Percentiles rank a stretch among this genome's conserved stretches.
These are phyloP conservation scores for Castanea sativa DNA, from an alignment of 306 rosid genomes.

Conservation along the genomic window DNA sequence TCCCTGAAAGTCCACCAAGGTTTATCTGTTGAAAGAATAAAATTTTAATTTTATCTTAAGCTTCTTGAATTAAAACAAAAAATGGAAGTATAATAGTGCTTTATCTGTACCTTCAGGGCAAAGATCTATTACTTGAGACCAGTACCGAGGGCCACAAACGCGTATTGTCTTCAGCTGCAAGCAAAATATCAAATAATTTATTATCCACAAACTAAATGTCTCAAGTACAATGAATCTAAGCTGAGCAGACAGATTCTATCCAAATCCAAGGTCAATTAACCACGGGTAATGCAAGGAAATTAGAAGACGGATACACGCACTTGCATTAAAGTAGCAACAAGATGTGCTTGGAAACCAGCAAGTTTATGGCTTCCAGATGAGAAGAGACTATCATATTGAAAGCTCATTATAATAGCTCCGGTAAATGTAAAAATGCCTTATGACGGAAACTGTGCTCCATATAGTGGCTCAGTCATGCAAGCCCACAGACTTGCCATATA, in stretches of 20 bases:
- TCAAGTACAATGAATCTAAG: constrained; percentile 7
- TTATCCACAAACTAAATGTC: constrained; percentile 19
- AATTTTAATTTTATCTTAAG: constrained; percentile 13
- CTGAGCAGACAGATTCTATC: constrained; percentile 12
- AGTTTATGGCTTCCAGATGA: too few species aligned
- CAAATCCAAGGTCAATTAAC: constrained; percentile 26
- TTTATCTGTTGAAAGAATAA: constrained; percentile 57
- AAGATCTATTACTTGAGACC: constrained; percentile 87
- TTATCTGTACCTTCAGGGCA: constrained; percentile 63
- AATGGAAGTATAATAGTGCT: constrained; percentile 18
- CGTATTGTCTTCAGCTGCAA: constrained; percentile 79
- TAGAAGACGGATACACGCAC: too few species aligned
- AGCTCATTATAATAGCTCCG: background rate
- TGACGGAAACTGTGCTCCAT: background rate
- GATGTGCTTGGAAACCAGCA: too few species aligned
- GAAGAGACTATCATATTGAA: too few species aligned
- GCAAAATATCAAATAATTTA: constrained; percentile 29
- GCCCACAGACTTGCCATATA: background rate
- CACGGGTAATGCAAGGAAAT: background rate
- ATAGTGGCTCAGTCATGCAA: background rate
- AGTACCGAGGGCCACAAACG: constrained; percentile 93
- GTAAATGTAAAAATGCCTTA: background rate
- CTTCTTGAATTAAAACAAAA: constrained; percentile 7
- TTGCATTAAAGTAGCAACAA: too few species aligned
- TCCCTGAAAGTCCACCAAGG: constrained; percentile 94